Base-by-base conservation (phyloP, 768 basidiomycete genomes). In the Mycena alexandri region DNA sequence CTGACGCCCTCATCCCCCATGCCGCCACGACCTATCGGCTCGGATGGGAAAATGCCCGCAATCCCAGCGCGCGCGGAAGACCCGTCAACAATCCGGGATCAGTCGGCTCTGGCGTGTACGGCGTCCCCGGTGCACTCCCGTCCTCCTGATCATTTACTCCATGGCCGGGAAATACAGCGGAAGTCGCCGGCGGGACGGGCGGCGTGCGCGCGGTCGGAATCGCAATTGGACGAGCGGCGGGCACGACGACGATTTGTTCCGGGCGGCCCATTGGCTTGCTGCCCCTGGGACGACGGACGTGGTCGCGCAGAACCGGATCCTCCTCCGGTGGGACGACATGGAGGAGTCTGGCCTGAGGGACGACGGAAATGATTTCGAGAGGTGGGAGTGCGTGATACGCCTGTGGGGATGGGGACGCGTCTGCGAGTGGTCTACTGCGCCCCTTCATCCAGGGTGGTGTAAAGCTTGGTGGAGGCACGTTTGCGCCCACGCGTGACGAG, bases 21-120 rank as follows among this genome's bases (percentile, higher is more conserved):
- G 54, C 2, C 55, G 34, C 55, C 55, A 64, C 1, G 54, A 19
- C 25, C 41, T 34, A 5, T 58, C 41, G 0, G 55, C 51, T 24
- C 64, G 64, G 21, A 38, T 25, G 12, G 64, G 56, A 25, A n/a
- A 59, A 65, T 16, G 64, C 56, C 21, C 33, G 47, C 41, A 65
- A 6, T 2, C 56, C 56, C 33, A 65, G 42, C 41, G 56, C 57
- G 6, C 47, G 57, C 0, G 57, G 56, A 16, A 65, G 22, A 8
- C 56, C 64, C 2, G 38, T 51, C 42, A 21, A 3, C 34, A 55
- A 12, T 17, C 17, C 64, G 2, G 64, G 64, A 43, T 65, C 56
- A 4, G 38, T 58, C 16, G 56, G 33, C 14, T 44, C 41, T 3
- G 64, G 57, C 7, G 46, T 47, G 12, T 13, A 17, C 12, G 63